Evolutionary conservation across 75 land plant species (phyloP).

Genomic region (Pinus tabuliformis): DNA sequence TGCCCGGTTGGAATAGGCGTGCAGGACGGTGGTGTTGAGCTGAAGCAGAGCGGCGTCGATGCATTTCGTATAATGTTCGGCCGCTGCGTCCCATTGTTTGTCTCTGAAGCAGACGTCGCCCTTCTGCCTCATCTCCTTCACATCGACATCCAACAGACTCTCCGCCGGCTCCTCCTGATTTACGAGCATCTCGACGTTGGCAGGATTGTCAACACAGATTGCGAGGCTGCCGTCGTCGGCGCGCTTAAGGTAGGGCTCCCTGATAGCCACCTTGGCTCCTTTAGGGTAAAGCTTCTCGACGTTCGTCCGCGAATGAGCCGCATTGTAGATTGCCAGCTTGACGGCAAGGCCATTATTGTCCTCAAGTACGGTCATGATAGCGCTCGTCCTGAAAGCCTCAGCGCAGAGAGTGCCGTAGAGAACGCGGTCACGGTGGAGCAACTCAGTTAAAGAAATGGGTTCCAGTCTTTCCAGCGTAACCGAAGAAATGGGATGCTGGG

Average conservation of each 20-base stretch:
- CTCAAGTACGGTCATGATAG: conserved; percentile 13
- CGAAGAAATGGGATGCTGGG: neutral
- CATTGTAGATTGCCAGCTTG: neutral
- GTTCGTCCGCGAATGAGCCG: neutral
- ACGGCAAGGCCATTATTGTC: conserved; percentile 2
- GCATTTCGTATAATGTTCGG: neutral
- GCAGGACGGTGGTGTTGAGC: no score
- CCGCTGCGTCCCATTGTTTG: no score
- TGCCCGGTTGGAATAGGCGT: no score
- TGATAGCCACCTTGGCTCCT: conserved; percentile 6
- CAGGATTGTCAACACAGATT: conserved; percentile 3
- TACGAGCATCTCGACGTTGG: neutral
- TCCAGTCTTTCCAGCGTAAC: neutral
- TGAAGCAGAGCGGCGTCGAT: no score
- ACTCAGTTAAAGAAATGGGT: conserved; percentile 15
- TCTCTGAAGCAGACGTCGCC: no score
- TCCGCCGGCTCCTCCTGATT: no score
- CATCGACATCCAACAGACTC: no score
- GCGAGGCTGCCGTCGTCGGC: neutral
- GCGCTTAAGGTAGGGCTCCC: neutral
- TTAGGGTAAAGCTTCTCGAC: neutral
- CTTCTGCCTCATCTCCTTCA: no score
- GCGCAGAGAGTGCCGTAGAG: conserved; percentile 27
- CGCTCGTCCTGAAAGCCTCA: conserved; percentile 4
- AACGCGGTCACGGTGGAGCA: conserved; percentile 22